phyloP scores from a whole-genome alignment of 2,329 filamentous ascomycete species.

The Talaromyces islandicus region DNA sequence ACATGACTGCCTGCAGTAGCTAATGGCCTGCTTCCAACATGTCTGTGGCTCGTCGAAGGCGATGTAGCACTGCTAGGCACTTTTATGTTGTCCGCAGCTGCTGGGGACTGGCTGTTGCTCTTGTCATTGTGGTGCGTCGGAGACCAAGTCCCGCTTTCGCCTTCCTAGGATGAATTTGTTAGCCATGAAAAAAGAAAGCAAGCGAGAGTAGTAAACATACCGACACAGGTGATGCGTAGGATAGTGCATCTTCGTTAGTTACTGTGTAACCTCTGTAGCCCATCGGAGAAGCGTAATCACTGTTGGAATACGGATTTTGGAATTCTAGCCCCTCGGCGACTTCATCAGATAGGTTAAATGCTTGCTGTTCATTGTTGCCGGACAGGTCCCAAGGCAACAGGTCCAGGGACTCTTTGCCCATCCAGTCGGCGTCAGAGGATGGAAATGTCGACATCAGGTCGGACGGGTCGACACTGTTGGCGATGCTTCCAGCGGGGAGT shows the following conservation, averaged over 20 bases:
- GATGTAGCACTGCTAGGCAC: background rate
- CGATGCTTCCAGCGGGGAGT: background rate
- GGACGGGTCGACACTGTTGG: slow-evolving; percentile 4
- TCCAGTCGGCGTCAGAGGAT: slow-evolving; percentile 9
- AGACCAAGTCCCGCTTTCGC: slow-evolving; percentile 10
- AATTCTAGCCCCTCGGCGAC: slow-evolving; percentile 1
- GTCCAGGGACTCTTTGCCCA: slow-evolving; percentile 7
- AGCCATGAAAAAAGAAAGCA: background rate
- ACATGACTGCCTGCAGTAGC: background rate
- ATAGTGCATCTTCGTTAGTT: slow-evolving; percentile 9
- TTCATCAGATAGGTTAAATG: slow-evolving; percentile 6
- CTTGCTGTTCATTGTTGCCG: background rate
- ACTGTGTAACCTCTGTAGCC: slow-evolving; percentile 9
- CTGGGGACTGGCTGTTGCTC: slow-evolving; percentile 6
- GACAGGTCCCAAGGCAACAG: slow-evolving; percentile 9
- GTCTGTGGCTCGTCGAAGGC: background rate
- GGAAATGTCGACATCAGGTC: slow-evolving; percentile 3
- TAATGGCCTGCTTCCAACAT: background rate
- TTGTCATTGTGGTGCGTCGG: slow-evolving; percentile 6
- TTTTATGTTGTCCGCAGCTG: background rate
- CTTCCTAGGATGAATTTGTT: slow-evolving; percentile 1
- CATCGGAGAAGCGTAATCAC: slow-evolving; percentile 2
- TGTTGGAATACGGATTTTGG: slow-evolving; percentile 3
- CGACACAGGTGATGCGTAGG: slow-evolving; percentile 8
- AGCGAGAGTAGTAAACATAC: background rate